Evolutionary conservation across 2,329 filamentous ascomycete genomes (phyloP).

Genomic region (Mollisia scopiformis): DNA sequence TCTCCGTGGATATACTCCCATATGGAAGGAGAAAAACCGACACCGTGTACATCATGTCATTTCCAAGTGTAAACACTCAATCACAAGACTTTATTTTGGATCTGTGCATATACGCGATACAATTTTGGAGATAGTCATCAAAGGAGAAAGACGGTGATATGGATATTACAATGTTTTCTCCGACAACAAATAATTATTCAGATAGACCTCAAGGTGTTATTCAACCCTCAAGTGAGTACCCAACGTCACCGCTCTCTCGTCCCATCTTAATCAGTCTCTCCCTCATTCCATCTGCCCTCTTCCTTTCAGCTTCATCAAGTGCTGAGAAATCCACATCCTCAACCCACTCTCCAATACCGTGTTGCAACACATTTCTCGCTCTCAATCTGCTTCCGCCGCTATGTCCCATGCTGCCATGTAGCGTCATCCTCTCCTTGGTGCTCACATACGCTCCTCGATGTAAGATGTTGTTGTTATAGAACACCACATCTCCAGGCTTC

Average conservation of each 20-base stretch:
- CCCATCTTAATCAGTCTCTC: slow-evolving; percentile 65
- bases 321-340: slow-evolving; percentile 57
- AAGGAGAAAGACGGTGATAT: no score
- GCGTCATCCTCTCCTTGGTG: slow-evolving; percentile 64
- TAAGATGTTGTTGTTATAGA: slow-evolving; percentile 90
- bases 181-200: background rate
- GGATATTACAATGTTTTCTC: background rate
- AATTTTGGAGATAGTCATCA: no score
- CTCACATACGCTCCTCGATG: slow-evolving; percentile 70
- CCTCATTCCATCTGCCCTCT: slow-evolving; percentile 66
- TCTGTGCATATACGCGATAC: no score
- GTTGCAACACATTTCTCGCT: slow-evolving; percentile 75
- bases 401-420: slow-evolving; percentile 74
- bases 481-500: slow-evolving; percentile 76
- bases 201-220: background rate
- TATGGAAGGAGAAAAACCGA: background rate
- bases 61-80: no score
- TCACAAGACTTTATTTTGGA: no score
- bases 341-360: slow-evolving; percentile 72
- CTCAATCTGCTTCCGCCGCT: slow-evolving; percentile 55
- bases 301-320: slow-evolving; percentile 42
- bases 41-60: no score
- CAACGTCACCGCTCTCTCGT: slow-evolving; percentile 60
- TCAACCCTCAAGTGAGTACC: slow-evolving; percentile 62
- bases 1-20: slow-evolving; percentile 1